Evolutionary conservation across 2,329 filamentous ascomycete species (phyloP).

Genomic region (Xylariomycetidae sp.): DNA sequence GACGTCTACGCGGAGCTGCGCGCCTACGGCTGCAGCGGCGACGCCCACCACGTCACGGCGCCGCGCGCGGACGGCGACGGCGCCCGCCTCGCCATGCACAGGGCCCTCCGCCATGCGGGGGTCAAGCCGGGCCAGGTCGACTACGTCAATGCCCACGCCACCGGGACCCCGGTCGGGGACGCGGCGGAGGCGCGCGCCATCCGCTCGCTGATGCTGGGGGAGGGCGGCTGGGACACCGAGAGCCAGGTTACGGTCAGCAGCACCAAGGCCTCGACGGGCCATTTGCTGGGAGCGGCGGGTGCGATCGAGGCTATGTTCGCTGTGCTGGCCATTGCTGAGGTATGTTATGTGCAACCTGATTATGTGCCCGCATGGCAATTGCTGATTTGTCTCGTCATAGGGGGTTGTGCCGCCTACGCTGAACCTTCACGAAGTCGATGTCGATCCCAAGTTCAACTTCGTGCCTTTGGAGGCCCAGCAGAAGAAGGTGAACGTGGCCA

Average conservation of each 20-base stretch:
- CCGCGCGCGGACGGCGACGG: slow-evolving; percentile 78
- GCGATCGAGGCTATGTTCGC: slow-evolving; percentile 86
- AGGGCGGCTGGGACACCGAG: slow-evolving; percentile 57
- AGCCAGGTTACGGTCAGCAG: slow-evolving; percentile 76
- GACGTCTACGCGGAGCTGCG: slow-evolving; percentile 81
- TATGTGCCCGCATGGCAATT: too few species aligned
- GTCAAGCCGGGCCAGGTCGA: slow-evolving; percentile 66
- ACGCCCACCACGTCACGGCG: slow-evolving; percentile 91
- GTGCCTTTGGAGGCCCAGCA: slow-evolving; percentile 67
- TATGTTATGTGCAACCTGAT: slow-evolving; percentile 37
- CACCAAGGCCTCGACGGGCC: slow-evolving; percentile 88
- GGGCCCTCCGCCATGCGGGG: slow-evolving; percentile 66
- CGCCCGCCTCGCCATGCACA: slow-evolving; percentile 77
- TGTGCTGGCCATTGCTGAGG: slow-evolving; percentile 71
- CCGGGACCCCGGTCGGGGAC: slow-evolving; percentile 80
- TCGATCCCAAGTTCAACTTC: slow-evolving; percentile 77
- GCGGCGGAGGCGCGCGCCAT: slow-evolving; percentile 83
- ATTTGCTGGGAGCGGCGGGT: slow-evolving; percentile 85
- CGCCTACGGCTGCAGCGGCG: slow-evolving; percentile 86
- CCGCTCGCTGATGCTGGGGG: slow-evolving; percentile 66
- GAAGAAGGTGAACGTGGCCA: slow-evolving; percentile 62
- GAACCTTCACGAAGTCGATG: slow-evolving; percentile 65
- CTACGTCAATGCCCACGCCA: slow-evolving; percentile 95
- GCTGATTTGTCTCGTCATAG: too few species aligned
- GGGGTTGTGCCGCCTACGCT: slow-evolving; percentile 82